Evolutionary conservation across 2,329 filamentous ascomycete genomes (phyloP).

Genomic region (Ophiognomonia clavigignenti-juglandacearum): DNA sequence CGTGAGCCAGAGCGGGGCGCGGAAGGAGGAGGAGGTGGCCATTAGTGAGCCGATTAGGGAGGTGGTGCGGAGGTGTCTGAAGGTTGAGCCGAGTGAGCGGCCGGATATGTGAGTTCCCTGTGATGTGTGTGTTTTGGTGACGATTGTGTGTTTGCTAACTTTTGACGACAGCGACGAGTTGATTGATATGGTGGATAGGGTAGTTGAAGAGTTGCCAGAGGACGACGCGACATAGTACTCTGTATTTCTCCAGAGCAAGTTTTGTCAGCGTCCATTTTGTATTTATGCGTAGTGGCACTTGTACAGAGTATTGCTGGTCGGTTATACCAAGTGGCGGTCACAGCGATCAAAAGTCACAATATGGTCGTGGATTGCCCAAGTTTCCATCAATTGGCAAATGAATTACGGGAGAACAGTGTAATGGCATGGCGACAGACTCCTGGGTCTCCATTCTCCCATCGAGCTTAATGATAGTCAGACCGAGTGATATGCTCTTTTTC

Average conservation of each 20-base stretch:
- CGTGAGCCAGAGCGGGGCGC: conserved; percentile 22
- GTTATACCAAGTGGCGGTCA: no score
- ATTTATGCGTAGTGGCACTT: not conserved
- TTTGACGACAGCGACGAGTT: conserved; percentile 55
- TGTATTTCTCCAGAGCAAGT: not conserved
- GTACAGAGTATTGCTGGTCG: no score
- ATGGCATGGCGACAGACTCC: no score
- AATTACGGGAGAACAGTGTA: no score
- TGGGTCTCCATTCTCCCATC: no score
- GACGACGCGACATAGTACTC: conserved; percentile 33
- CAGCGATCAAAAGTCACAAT: no score
- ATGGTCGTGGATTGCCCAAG: no score
- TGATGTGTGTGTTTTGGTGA: not conserved
- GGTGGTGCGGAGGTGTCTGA: conserved; percentile 80
- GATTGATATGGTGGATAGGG: conserved; percentile 70
- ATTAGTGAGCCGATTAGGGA: conserved; percentile 84
- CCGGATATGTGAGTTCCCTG: conserved; percentile 58
- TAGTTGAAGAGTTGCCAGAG: conserved; percentile 63
- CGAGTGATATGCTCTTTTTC: no score
- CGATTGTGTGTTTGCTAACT: not conserved
- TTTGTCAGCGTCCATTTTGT: not conserved
- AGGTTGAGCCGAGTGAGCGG: conserved; percentile 79
- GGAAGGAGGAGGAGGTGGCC: conserved; percentile 37
- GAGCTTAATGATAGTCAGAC: no score
- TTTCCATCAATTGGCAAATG: no score